Base-by-base conservation (phyloP, 2,329 filamentous ascomycete genomes). In the Trichoderma citrinoviride region DNA sequence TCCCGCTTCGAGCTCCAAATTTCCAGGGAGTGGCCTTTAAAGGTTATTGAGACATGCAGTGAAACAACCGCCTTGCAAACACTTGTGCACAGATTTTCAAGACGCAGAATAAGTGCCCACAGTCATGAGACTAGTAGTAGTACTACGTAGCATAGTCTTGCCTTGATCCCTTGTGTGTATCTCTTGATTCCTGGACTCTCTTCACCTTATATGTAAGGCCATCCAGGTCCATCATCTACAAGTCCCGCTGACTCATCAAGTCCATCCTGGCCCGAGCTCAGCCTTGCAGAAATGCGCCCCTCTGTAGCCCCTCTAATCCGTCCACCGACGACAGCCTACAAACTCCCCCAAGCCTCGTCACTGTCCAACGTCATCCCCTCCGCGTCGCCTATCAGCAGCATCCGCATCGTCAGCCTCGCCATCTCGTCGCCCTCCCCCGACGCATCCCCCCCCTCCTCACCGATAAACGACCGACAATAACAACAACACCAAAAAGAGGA, bases 301-400 rank as follows among this genome's bases (percentile, higher is more conserved):
- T n/a, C 49, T 17, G 41, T 37, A 43, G 53, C 64, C 64, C 64
- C 64, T 62, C 49, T 52, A 29, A 33, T 14, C 49, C 27, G 25
- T 33, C 49, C 17, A 5, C 29, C 29, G 29, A 29, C 25, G 27
- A 10, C n/a, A n/a, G 47, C 64, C 50, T 44, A 12, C 44, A 23
- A 1, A 19, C 14, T 43, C 52, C 29, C 52, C 29, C 17, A 33
- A 65, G 64, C 66, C 58, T 67, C 64, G 58, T 66, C 66, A 60
- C 46, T 43, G 54, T 55, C 29, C 60, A 52, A 66, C 61, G 66
- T 67, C 66, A 66, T 67, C 55, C 43, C 54, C 37, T 55, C 53
- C 56, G 54, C 57, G 37, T 43, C 44, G 3, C 50, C 55, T 10
- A 23, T 19, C 46, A 33, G 19, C 49, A 25, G 25, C 58, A 44